These are phyloP conservation scores for Eucalyptus erythrocorys DNA, from an alignment of 345 rosid species.

Conservation along the genomic window DNA sequence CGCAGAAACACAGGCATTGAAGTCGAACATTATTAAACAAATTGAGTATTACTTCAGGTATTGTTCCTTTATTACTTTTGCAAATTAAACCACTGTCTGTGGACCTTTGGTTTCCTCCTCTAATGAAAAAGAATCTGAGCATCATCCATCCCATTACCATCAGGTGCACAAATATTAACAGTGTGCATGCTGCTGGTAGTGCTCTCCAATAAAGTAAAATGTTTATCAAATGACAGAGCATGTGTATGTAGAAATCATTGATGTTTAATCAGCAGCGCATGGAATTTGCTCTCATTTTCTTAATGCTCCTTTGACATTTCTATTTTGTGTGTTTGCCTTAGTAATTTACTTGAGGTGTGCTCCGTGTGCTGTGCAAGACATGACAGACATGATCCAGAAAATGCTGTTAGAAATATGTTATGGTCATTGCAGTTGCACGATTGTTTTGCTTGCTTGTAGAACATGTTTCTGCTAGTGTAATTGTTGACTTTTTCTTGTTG, in stretches of 20 bases:
- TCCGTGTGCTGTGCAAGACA: background rate
- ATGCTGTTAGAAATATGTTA: background rate
- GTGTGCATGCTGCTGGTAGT: background rate
- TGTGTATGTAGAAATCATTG: background rate
- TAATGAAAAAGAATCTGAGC: background rate
- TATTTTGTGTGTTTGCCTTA: background rate
- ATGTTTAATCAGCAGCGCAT: background rate
- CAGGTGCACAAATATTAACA: background rate
- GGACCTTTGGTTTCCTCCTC: background rate
- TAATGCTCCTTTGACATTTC: background rate
- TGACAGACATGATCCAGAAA: background rate
- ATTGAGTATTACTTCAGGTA: conserved; percentile 97
- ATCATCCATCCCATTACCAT: background rate
- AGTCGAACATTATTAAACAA: conserved; percentile 48
- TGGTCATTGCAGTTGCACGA: background rate
- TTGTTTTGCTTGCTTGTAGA: background rate
- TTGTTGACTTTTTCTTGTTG: conserved; percentile 10
- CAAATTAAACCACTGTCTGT: background rate
- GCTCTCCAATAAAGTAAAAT: background rate
- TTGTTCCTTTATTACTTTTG: background rate
- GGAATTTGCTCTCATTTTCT: background rate
- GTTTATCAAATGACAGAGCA: background rate
- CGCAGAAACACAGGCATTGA: conserved; percentile 39
- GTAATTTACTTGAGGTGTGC: background rate
- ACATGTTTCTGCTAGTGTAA: background rate